A percentile compares a stretch with the other conserved stretches of the same genome.
These are phyloP conservation scores for Umbelopsis sp. DNA, from an alignment of 371 early-diverging fungal species.

Conservation along the genomic window DNA sequence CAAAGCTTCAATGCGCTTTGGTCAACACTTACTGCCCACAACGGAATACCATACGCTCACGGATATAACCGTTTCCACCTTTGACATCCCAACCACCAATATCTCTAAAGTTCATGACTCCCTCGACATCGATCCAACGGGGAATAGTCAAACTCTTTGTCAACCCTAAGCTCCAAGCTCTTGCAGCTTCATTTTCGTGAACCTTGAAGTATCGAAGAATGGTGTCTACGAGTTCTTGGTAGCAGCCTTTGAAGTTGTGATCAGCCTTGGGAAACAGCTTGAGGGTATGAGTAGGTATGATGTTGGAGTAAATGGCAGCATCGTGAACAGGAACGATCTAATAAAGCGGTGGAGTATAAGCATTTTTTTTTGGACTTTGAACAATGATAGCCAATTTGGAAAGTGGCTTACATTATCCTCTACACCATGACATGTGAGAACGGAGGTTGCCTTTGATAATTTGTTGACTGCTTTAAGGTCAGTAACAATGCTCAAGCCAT, in stretches of 20 bases:
- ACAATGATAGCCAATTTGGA: neutral
- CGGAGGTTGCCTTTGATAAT: conserved; percentile 59
- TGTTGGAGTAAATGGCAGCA: conserved; percentile 56
- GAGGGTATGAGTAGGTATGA: conserved; percentile 54
- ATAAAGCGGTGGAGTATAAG: neutral
- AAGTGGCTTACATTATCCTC: conserved; percentile 47
- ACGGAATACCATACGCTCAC: conserved; percentile 49
- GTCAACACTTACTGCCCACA: conserved; percentile 44
- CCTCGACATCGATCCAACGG: conserved; percentile 55
- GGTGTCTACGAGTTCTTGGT: conserved; percentile 43
- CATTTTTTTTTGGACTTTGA: neutral
- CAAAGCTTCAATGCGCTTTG: neutral
- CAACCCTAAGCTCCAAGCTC: conserved; percentile 40
- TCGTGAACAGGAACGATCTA: conserved; percentile 63
- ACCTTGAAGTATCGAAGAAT: conserved; percentile 44
- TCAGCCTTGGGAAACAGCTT: conserved; percentile 57
- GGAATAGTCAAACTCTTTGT: conserved; percentile 38
- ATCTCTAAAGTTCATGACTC: conserved; percentile 64
- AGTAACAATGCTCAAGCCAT: conserved; percentile 19
- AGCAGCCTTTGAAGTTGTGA: conserved; percentile 57
- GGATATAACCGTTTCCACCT: conserved; percentile 47
- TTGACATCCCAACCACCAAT: conserved; percentile 53
- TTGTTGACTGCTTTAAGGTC: conserved; percentile 37
- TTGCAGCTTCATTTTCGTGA: conserved; percentile 49
- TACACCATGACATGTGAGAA: conserved; percentile 63